A percentile compares a stretch with the other conserved stretches of the same genome.
phyloP scores from a whole-genome alignment of 2,329 filamentous ascomycete species.

The Aspergillus latus region DNA sequence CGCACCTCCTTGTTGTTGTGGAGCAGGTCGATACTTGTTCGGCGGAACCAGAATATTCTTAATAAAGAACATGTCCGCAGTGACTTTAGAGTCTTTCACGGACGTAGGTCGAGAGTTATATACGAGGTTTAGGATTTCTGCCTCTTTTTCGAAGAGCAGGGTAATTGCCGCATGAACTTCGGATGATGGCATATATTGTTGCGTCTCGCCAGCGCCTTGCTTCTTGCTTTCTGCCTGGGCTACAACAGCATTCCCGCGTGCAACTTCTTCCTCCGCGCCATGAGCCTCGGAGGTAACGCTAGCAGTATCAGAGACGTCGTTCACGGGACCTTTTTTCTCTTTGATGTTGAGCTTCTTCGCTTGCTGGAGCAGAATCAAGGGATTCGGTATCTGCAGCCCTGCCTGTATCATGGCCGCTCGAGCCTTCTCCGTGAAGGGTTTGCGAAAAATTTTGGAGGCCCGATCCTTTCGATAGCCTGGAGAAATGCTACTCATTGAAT shows the following conservation, averaged over 20 bases:
- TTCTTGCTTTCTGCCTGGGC: conserved; percentile 36
- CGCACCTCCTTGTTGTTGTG: conserved; percentile 73
- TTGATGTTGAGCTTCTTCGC: conserved; percentile 42
- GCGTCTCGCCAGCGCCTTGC: conserved; percentile 44
- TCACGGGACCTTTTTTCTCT: conserved; percentile 28
- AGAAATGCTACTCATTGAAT: conserved; percentile 60
- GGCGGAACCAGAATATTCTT: conserved; percentile 83
- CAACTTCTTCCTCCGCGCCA: conserved; percentile 60
- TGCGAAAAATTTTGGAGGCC: conserved; percentile 91
- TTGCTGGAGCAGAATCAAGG: conserved; percentile 61
- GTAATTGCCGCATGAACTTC: conserved; percentile 78
- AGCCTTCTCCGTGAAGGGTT: conserved; percentile 71
- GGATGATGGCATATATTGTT: conserved; percentile 76
- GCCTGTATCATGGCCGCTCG: conserved; percentile 71
- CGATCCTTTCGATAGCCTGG: conserved; percentile 85
- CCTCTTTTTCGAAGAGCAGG: conserved; percentile 82
- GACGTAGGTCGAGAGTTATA: conserved; percentile 73
- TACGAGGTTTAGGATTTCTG: conserved; percentile 77
- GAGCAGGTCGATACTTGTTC: conserved; percentile 86
- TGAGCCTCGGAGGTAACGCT: conserved; percentile 54
- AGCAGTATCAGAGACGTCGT: conserved; percentile 51
- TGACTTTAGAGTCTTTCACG: conserved; percentile 59
- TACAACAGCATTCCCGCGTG: conserved; percentile 51
- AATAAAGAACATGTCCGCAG: conserved; percentile 91
- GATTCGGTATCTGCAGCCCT: conserved; percentile 68